A percentile compares a stretch with the other conserved stretches of the same genome.
These are phyloP conservation scores for Priceomyces melissophilus DNA, from an alignment of 805 yeast genomes.

Conservation along the genomic window DNA sequence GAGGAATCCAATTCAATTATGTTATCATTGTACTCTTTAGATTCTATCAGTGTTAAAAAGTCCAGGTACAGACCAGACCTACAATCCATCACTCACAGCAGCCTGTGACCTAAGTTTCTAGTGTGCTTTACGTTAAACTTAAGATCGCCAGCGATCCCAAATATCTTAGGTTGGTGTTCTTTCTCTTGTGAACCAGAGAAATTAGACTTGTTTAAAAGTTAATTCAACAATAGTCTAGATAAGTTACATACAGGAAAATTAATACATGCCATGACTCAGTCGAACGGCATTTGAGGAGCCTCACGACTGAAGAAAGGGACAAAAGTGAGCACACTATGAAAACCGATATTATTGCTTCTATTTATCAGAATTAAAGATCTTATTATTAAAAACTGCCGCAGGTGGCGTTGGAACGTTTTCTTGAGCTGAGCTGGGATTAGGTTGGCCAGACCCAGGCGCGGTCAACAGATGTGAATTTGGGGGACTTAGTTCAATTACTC, in stretches of 20 bases:
- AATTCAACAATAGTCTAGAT: neutral
- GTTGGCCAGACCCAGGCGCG: constrained; percentile 3
- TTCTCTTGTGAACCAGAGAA: too few relatives aligned
- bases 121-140: too few relatives aligned
- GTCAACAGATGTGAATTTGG: constrained; percentile 20
- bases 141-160: constrained; percentile 3
- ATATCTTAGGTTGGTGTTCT: too few relatives aligned
- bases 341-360: neutral
- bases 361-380: constrained; percentile 9
- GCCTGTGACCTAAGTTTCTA: too few relatives aligned
- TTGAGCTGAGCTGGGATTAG: constrained; percentile 4
- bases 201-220: too few relatives aligned
- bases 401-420: constrained; percentile 14
- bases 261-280: neutral
- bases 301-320: neutral
- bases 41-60: constrained; percentile 21
- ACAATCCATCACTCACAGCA: constrained; percentile 1
- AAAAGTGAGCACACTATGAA: constrained; percentile 1
- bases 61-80: constrained; percentile 22
- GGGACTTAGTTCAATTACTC: constrained; percentile 50
- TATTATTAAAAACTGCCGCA: constrained; percentile 11
- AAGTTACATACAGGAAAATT: constrained; percentile 2
- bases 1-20: constrained; percentile 9
- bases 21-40: constrained; percentile 14
- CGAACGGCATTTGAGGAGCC: constrained; percentile 4